Conservation (phyloP, 352 stramenopile genomes). For the Globisporangium takayamanum region DNA sequence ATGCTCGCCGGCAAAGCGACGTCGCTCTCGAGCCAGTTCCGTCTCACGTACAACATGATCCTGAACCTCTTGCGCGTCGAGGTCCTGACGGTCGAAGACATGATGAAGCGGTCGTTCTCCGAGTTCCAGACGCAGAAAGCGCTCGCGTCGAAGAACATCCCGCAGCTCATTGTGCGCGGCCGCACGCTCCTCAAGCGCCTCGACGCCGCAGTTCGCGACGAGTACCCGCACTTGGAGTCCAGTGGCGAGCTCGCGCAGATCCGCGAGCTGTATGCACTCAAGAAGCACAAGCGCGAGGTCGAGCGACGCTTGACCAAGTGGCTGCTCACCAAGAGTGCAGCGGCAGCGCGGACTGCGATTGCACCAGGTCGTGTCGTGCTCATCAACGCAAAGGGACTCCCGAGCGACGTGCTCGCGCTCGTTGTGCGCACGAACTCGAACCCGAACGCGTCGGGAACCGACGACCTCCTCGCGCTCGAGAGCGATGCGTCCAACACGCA, state of each 20-base stretch:
- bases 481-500: slow-evolving; percentile 17
- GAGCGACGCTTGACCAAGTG: slow-evolving; percentile 70
- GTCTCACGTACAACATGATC: slow-evolving; percentile 99
- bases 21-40: slow-evolving; percentile 95
- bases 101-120: slow-evolving; percentile 97
- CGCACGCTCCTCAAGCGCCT: slow-evolving; percentile 46
- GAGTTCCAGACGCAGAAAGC: slow-evolving; percentile 94
- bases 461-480: slow-evolving; percentile 14
- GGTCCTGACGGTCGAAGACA: slow-evolving; percentile 88
- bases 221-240: slow-evolving; percentile 55
- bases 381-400: slow-evolving; percentile 62
- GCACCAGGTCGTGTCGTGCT: slow-evolving; percentile 50
- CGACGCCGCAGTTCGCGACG: slow-evolving; percentile 36
- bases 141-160: slow-evolving; percentile 70
- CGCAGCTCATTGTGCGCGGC: slow-evolving; percentile 63
- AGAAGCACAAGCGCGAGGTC: slow-evolving; percentile 60
- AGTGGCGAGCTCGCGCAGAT: slow-evolving; percentile 58
- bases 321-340: slow-evolving; percentile 60
- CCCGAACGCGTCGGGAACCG: slow-evolving; percentile 14
- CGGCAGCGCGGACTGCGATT: slow-evolving; percentile 55
- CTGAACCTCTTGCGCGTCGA: slow-evolving; percentile 93
- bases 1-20: slow-evolving; percentile 96
- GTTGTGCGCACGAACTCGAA: slow-evolving; percentile 46
- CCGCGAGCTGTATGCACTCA: slow-evolving; percentile 60
- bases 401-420: slow-evolving; percentile 47